A percentile compares a stretch with the other conserved stretches of the same genome.
phyloP scores from a whole-genome alignment of 148 eudicot species.

The Chenopodium berlandieri region DNA sequence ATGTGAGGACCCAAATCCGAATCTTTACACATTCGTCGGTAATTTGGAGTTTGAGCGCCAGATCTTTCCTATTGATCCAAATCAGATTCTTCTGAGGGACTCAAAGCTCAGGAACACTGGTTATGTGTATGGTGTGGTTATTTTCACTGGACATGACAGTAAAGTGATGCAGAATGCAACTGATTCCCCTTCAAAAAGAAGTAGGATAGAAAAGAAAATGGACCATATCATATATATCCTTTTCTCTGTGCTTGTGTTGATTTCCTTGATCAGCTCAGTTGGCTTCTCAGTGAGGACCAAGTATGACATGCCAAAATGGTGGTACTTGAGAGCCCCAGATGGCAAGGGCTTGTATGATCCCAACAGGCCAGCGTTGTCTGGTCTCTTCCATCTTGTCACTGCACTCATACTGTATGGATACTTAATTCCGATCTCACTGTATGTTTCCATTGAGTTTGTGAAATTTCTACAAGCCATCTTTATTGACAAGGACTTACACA shows the following conservation, averaged over 20 bases:
- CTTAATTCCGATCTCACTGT: constrained; percentile 86
- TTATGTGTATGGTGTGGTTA: constrained; percentile 78
- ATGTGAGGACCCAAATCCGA: constrained; percentile 92
- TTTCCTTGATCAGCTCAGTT: constrained; percentile 73
- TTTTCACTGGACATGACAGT: constrained; percentile 86
- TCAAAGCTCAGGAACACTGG: constrained; percentile 91
- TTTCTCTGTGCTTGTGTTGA: constrained; percentile 72
- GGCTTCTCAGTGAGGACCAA: constrained; percentile 67
- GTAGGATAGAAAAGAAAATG: constrained; percentile 80
- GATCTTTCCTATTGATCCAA: constrained; percentile 80
- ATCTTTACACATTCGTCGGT: constrained; percentile 88
- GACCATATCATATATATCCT: constrained; percentile 86
- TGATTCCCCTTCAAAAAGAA: constrained; percentile 83
- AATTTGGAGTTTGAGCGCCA: constrained; percentile 79
- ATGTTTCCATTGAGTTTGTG: constrained; percentile 93
- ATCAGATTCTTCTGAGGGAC: constrained; percentile 83
- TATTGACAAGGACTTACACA: constrained; percentile 71
- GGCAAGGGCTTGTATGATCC: constrained; percentile 50
- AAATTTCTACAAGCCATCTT: constrained; percentile 91
- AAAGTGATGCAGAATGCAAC: constrained; percentile 98
- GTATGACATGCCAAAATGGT: constrained; percentile 61
- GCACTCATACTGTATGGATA: constrained; percentile 92
- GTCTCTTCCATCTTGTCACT: constrained; percentile 70
- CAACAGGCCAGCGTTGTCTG: constrained; percentile 43
- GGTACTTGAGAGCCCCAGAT: constrained; percentile 68